A percentile compares a stretch with the other conserved stretches of the same genome.
These are phyloP conservation scores for Sonneratia caseolaris DNA, from an alignment of 345 rosid genomes.

Conservation along the genomic window DNA sequence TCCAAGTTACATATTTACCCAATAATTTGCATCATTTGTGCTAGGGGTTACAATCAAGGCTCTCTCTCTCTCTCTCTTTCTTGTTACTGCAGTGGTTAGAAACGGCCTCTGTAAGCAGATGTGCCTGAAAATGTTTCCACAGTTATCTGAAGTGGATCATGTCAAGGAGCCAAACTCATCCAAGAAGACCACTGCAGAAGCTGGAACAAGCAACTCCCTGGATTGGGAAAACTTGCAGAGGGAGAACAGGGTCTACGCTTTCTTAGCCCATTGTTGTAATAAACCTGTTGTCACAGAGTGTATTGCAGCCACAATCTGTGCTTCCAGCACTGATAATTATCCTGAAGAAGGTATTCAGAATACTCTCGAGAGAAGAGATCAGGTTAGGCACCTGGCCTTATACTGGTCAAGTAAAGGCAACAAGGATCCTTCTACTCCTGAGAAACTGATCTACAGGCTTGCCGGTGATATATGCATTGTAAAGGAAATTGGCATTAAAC, in stretches of 20 bases:
- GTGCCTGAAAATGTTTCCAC: slow-evolving; percentile 64
- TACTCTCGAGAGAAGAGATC: slow-evolving; percentile 51
- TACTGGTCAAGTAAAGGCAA: slow-evolving; percentile 96
- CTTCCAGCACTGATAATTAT: slow-evolving; percentile 88
- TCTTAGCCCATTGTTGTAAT: slow-evolving; percentile 39
- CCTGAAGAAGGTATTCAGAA: slow-evolving; percentile 69
- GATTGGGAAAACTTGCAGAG: slow-evolving; percentile 36
- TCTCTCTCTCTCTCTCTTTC: background rate
- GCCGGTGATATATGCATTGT: slow-evolving; percentile 57
- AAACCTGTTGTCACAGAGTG: slow-evolving; percentile 33
- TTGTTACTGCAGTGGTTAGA: slow-evolving; percentile 38
- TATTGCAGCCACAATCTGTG: slow-evolving; percentile 48
- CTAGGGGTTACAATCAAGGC: background rate
- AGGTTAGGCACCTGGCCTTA: slow-evolving; percentile 40
- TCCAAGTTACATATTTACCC: background rate
- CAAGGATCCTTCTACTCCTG: slow-evolving; percentile 57
- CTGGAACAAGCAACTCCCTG: slow-evolving; percentile 36
- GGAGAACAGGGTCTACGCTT: slow-evolving; percentile 69
- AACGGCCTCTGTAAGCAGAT: slow-evolving; percentile 51
- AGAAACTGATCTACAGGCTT: slow-evolving; percentile 67
- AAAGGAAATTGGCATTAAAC: slow-evolving; percentile 60
- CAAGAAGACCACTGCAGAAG: slow-evolving; percentile 23
- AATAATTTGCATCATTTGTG: background rate
- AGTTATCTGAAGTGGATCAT: slow-evolving; percentile 32
- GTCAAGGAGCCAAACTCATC: slow-evolving; percentile 27